Percentiles rank a stretch among this genome's conserved stretches.
Evolutionary conservation across 1,284 basidiomycete genomes (phyloP).

Genomic region (Malassezia sympodialis): DNA sequence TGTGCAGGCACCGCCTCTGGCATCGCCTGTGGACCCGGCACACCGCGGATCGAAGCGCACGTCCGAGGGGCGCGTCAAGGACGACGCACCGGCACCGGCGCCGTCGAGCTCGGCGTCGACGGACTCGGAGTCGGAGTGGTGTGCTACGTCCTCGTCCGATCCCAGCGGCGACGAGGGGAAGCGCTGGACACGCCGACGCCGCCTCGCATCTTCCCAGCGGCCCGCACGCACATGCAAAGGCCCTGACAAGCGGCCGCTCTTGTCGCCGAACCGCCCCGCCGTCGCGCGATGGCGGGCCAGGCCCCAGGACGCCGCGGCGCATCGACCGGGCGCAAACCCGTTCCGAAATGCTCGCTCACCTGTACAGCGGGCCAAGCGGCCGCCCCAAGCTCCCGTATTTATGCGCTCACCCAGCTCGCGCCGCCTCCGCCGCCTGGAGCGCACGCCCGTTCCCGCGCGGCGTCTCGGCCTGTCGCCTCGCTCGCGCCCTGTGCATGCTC

Average conservation of each 20-base stretch:
- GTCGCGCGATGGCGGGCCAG: background rate
- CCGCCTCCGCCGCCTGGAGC: slow-evolving; percentile 9
- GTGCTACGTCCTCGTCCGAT: background rate
- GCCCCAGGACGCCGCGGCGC: background rate
- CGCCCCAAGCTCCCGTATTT: background rate
- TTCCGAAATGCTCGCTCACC: background rate
- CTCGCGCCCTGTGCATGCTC: background rate
- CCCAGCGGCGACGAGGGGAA: background rate
- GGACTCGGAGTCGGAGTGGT: background rate
- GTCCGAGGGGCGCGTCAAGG: background rate
- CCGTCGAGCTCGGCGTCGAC: background rate
- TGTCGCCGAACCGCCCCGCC: background rate
- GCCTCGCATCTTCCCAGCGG: background rate
- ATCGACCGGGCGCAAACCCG: background rate
- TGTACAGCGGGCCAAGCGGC: background rate
- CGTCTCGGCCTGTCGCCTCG: background rate
- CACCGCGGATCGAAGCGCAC: slow-evolving; percentile 8
- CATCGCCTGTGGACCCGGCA: background rate
- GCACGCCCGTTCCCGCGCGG: background rate
- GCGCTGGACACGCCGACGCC: background rate
- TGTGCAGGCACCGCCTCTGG: background rate
- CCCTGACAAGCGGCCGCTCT: background rate
- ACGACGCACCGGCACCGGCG: background rate
- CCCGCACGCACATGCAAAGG: background rate
- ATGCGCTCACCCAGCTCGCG: slow-evolving; percentile 12